Base-by-base conservation (phyloP, 2,329 filamentous ascomycete genomes). In the Neurospora sp. region DNA sequence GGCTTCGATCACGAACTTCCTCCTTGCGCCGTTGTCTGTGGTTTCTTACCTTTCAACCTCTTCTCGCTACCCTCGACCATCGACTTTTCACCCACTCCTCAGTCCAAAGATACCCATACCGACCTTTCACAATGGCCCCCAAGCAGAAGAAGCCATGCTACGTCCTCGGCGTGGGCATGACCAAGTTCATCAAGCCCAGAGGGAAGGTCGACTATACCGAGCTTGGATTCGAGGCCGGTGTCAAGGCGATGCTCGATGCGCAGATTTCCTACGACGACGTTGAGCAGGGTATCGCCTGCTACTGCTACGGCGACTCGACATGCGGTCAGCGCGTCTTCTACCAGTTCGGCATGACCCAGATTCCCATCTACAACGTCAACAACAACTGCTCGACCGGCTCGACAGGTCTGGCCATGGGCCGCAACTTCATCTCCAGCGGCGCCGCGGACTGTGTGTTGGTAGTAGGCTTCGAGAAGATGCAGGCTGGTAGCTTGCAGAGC, bases 351-450 rank as follows among this genome's bases (percentile, higher is more conserved):
- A 94, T 98, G 90, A 97, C 94, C 62, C 86, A 91, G 77, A 97
- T 98, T 76, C 95, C 95, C 77, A 93, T 98, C 79, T 94, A 96
- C 85, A 98, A 98, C 78, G 93, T 97, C 78, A 98, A 97, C 87
- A 98, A 98, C 86, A 97, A 97, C 84, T 98, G 95, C 85, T 92
- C 92, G 4, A 98, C 95, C 0, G 96, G 95, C n/a, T 93, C 91
- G 4, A 97, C 95, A 0, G 96, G 95, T 8, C 83, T 98, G 70
- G 89, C 90, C 78, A 91, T 98, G 86, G 96, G 87, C 1, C 86
- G 93, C 40, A 92, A 90, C 68, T 86, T 96, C 79, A 89, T 97
- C 75, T 85, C 88, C 6, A 86, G 92, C 75, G 94, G 94, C 40
- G 92, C 88, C 15, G 92, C 93, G 1, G 92, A 97, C 80, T 97